Evolutionary conservation across 768 basidiomycete species (phyloP).

Genomic region (Lactifluus pinguis): DNA sequence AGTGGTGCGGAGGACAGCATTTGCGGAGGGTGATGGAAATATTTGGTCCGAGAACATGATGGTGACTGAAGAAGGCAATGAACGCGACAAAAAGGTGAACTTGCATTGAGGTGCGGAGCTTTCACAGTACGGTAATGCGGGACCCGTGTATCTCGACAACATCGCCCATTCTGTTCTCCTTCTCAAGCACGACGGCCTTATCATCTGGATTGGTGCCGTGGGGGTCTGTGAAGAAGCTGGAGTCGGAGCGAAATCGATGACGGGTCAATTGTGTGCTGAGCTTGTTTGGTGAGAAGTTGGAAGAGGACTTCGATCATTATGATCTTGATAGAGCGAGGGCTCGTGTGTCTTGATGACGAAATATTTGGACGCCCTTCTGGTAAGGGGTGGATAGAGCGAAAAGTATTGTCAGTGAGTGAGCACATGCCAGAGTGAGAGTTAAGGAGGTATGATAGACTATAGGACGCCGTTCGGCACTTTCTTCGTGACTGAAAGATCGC

Average conservation of each 20-base stretch:
- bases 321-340: constrained; percentile 12
- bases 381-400: constrained; percentile 9
- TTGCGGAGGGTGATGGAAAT: too few species aligned
- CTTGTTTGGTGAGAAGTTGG: constrained; percentile 21
- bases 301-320: constrained; percentile 25
- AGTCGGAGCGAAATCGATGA: constrained; percentile 37
- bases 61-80: not conserved
- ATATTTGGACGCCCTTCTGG: not conserved
- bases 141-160: constrained; percentile 51
- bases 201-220: constrained; percentile 32
- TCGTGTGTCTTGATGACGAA: constrained; percentile 18
- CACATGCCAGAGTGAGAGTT: constrained; percentile 13
- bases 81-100: too few species aligned
- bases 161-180: constrained; percentile 64
- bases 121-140: too few species aligned
- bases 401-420: not conserved
- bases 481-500: not conserved
- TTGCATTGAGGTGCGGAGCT: not conserved
- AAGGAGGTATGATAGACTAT: not conserved
- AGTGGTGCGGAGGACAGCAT: too few species aligned
- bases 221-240: constrained; percentile 26
- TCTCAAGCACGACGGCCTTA: constrained; percentile 54
- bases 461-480: not conserved
- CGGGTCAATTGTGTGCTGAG: constrained; percentile 33
- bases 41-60: too few species aligned